Conservation (phyloP, 495 filamentous ascomycete species). For the Aspergillus kassunensis region DNA sequence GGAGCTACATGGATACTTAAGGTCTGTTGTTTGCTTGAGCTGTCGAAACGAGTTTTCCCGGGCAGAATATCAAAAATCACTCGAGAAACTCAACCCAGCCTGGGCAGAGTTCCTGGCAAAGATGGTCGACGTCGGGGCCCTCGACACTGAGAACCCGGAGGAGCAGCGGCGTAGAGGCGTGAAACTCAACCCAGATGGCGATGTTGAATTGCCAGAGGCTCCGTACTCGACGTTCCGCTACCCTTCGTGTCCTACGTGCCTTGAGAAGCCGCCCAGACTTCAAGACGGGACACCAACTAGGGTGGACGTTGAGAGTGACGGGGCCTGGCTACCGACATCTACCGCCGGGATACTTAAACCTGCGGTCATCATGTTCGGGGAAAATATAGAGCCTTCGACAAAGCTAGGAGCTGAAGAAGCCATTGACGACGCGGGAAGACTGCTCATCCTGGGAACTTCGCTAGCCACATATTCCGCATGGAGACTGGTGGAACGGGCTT, state of each 20-base stretch:
- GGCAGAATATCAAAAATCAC: slow-evolving; percentile 66
- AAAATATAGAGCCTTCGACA: slow-evolving; percentile 64
- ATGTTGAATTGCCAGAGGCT: slow-evolving; percentile 85
- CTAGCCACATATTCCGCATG: slow-evolving; percentile 94
- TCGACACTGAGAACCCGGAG: slow-evolving; percentile 70
- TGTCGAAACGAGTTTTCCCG: slow-evolving; percentile 66
- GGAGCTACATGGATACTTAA: slow-evolving; percentile 88
- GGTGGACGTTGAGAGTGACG: slow-evolving; percentile 74
- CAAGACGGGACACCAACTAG: slow-evolving; percentile 51
- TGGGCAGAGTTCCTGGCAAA: slow-evolving; percentile 77
- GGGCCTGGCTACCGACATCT: slow-evolving; percentile 67
- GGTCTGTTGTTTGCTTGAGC: slow-evolving; percentile 75
- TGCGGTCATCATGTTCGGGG: slow-evolving; percentile 92
- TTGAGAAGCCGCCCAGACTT: slow-evolving; percentile 58
- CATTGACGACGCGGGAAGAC: slow-evolving; percentile 65
- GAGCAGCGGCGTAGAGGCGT: slow-evolving; percentile 66
- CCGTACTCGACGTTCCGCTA: slow-evolving; percentile 89
- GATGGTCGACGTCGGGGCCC: slow-evolving; percentile 65
- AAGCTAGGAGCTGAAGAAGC: slow-evolving; percentile 75
- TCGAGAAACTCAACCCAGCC: slow-evolving; percentile 75
- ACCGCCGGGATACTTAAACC: slow-evolving; percentile 85
- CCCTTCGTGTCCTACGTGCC: slow-evolving; percentile 80
- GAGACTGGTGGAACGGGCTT: slow-evolving; percentile 79
- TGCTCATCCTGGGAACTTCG: slow-evolving; percentile 83
- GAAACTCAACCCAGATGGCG: slow-evolving; percentile 88